phyloP scores from a whole-genome alignment of 495 filamentous ascomycete genomes.

The Hypomontagnella submonticulosa region DNA sequence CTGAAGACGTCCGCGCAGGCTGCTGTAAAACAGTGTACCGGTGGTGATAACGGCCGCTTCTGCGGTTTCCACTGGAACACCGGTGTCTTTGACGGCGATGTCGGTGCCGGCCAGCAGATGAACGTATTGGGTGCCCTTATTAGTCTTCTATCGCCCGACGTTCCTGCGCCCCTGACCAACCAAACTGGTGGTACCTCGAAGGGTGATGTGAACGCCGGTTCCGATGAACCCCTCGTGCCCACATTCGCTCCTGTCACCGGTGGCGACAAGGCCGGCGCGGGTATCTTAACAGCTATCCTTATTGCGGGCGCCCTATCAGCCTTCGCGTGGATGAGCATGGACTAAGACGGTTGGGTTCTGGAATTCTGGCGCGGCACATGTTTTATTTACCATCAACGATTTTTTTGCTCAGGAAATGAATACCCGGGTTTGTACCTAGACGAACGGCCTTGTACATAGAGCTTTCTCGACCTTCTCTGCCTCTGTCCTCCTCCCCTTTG shows the following conservation, averaged over 20 bases:
- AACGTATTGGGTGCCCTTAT: slow-evolving; percentile 47
- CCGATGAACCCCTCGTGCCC: slow-evolving; percentile 32
- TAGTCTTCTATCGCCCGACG: slow-evolving; percentile 43
- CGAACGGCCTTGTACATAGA: slow-evolving; percentile 29
- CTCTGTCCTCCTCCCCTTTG: slow-evolving; percentile 4
- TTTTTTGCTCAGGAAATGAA: slow-evolving; percentile 27
- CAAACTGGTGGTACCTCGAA: slow-evolving; percentile 71
- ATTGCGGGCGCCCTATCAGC: slow-evolving; percentile 50
- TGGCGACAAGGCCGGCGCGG: slow-evolving; percentile 73
- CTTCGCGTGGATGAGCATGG: slow-evolving; percentile 62
- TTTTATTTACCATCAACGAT: slow-evolving; percentile 1
- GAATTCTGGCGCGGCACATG: slow-evolving; percentile 23
- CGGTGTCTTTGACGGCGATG: slow-evolving; percentile 60
- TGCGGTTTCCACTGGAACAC: slow-evolving; percentile 73
- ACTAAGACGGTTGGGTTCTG: slow-evolving; percentile 6
- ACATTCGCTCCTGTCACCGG: slow-evolving; percentile 57
- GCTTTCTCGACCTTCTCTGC: slow-evolving; percentile 3
- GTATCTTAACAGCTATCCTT: slow-evolving; percentile 68
- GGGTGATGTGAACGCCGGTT: slow-evolving; percentile 69
- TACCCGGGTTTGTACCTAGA: slow-evolving; percentile 29
- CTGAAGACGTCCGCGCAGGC: slow-evolving; percentile 66
- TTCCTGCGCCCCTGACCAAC: slow-evolving; percentile 62
- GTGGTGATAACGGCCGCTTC: slow-evolving; percentile 58
- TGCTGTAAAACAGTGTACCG: slow-evolving; percentile 70
- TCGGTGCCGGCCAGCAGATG: slow-evolving; percentile 68